Evolutionary conservation across 2,329 filamentous ascomycete genomes (phyloP), one percentile per base, ranked within the genome.

Genomic region (Claviceps fusiformis): DNA sequence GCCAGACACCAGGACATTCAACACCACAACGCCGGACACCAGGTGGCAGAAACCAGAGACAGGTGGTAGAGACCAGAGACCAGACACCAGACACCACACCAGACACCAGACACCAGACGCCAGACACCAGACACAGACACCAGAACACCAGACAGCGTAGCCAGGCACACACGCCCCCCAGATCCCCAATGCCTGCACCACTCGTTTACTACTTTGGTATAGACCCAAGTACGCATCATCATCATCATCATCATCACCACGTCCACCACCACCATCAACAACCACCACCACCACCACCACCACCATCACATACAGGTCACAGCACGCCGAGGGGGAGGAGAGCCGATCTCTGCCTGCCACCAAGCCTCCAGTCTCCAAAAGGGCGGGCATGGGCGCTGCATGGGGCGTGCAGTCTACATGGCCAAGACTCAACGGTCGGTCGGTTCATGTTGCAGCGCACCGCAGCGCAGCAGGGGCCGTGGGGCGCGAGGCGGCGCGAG

Each of bases 261-360:
- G 24, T 24, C 24, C 24, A 24, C 24, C 24, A 8, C 17, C 41
- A 44, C 17, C 10, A n/a, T 3, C 19, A n/a, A 45, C 43, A 24
- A 19, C 24, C 24, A 24, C 43, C 24, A 45, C 35, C 35, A 10
- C 35, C 35, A 10, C 35, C 7, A 3, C 11, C 35, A 10, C 35
- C 31, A 33, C 35, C 35, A 37, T 13, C 44, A 46, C 11, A 13
- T 8, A 45, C 43, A 24, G 11, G 10, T 9, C 19, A 45, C 44
- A 29, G 44, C 46, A 53, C 47, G 24, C 47, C 55, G 54, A 19
- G 39, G 24, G 24, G 33, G 39, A 33, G 43, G n/a, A 41, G 29
- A 48, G 35, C 52, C 52, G 43, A 51, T 54, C 43, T 47, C 46
- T 56, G 39, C 46, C 46, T 35, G 44, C 37, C 15, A 41, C 37